phyloP scores from a whole-genome alignment of 1,139 yeast genomes.

The Scheffersomyces insectosa region DNA sequence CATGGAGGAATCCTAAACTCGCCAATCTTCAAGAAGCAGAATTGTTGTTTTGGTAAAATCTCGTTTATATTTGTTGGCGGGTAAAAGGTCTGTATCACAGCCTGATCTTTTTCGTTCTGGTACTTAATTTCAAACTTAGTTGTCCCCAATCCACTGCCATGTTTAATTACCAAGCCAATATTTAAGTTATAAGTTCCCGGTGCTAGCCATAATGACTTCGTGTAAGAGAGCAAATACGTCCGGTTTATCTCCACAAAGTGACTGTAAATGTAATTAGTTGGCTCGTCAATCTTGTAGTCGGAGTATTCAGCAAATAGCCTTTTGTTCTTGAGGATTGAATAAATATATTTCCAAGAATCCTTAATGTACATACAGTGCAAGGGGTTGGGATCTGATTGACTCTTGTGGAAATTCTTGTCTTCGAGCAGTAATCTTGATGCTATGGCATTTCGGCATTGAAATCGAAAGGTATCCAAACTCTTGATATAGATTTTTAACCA shows the following conservation, averaged over 20 bases:
- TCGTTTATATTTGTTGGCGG: slow-evolving; percentile 63
- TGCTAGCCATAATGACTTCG: slow-evolving; percentile 48
- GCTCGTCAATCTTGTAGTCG: slow-evolving; percentile 54
- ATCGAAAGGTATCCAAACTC: slow-evolving; percentile 51
- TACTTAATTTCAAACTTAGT: slow-evolving; percentile 51
- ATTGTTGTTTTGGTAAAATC: slow-evolving; percentile 52
- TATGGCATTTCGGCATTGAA: slow-evolving; percentile 32
- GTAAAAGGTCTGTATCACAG: slow-evolving; percentile 40
- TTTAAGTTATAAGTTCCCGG: slow-evolving; percentile 54
- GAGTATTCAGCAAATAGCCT: slow-evolving; percentile 53
- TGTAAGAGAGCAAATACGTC: slow-evolving; percentile 50
- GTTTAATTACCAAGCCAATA: slow-evolving; percentile 53
- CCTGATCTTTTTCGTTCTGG: slow-evolving; percentile 21
- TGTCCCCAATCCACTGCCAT: slow-evolving; percentile 59
- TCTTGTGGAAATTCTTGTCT: slow-evolving; percentile 9
- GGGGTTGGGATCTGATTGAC: slow-evolving; percentile 2
- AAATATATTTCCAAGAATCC: slow-evolving; percentile 59
- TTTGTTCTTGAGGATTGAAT: slow-evolving; percentile 50
- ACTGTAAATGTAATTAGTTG: slow-evolving; percentile 44
- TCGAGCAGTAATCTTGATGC: slow-evolving; percentile 27
- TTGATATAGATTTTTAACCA: slow-evolving; percentile 46
- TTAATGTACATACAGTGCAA: slow-evolving; percentile 29
- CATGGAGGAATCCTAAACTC: slow-evolving; percentile 35
- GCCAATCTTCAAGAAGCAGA: slow-evolving; percentile 55
- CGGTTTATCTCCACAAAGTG: slow-evolving; percentile 49